phyloP scores from a whole-genome alignment of 768 basidiomycete species.

The Sutorius australiensis region DNA sequence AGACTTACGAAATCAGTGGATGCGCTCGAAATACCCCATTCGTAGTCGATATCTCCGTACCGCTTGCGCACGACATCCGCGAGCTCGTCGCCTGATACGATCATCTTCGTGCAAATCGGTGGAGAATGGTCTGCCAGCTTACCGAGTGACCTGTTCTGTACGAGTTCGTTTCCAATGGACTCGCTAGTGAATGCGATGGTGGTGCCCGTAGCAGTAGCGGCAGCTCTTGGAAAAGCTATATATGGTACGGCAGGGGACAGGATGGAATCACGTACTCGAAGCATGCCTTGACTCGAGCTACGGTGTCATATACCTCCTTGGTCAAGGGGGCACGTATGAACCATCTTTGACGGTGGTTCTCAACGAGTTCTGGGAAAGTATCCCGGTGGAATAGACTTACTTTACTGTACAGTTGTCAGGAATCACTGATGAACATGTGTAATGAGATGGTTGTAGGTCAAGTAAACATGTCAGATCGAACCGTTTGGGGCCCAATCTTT shows the following conservation, averaged over 20 bases:
- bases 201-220: conserved; percentile 65
- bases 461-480: conserved; percentile 29
- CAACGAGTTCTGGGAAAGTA: not conserved
- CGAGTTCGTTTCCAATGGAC: conserved; percentile 48
- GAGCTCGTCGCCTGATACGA: conserved; percentile 55
- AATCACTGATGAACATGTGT: conserved; percentile 55
- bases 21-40: conserved; percentile 63
- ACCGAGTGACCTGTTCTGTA: conserved; percentile 68
- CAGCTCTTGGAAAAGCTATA: conserved; percentile 44
- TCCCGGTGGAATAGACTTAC: conserved; percentile 36
- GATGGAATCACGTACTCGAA: conserved; percentile 51
- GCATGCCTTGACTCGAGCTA: conserved; percentile 63
- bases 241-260: not conserved
- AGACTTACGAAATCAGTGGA: conserved; percentile 83
- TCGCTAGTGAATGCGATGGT: conserved; percentile 39
- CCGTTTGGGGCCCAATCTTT: conserved; percentile 73
- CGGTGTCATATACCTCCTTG: conserved; percentile 53
- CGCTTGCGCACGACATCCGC: conserved; percentile 56
- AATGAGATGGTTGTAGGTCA: not conserved
- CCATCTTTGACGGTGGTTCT: conserved; percentile 41
- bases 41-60: conserved; percentile 60
- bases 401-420: conserved; percentile 75
- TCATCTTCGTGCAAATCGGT: not conserved
- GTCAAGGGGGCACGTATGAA: conserved; percentile 70
- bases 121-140: not conserved